Conservation (phyloP, 2,329 filamentous ascomycete species). For the Colletotrichum brevisporum region DNA sequence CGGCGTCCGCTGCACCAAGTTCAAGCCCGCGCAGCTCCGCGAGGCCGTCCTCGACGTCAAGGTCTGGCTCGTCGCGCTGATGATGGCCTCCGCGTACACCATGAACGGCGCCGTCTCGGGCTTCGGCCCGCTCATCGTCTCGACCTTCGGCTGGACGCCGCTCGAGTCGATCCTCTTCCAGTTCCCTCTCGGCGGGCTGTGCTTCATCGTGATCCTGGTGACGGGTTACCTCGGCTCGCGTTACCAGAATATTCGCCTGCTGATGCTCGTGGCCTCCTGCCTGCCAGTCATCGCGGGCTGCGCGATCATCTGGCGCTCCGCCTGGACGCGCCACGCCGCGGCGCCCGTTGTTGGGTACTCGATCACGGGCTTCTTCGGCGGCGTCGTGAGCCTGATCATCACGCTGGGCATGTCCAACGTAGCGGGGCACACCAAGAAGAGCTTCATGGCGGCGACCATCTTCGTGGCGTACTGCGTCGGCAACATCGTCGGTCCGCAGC, state of each 20-base stretch:
- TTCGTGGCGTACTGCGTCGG: constrained; percentile 83
- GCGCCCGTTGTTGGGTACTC: constrained; percentile 80
- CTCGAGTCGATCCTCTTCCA: constrained; percentile 79
- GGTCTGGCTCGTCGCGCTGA: constrained; percentile 74
- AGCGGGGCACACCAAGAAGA: constrained; percentile 83
- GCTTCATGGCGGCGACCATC: constrained; percentile 79
- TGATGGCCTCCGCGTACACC: constrained; percentile 80
- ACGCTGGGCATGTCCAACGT: constrained; percentile 75
- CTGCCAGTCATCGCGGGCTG: constrained; percentile 83
- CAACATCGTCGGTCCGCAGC: constrained; percentile 82
- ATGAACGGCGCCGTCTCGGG: constrained; percentile 80
- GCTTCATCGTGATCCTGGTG: constrained; percentile 74
- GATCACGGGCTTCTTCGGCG: constrained; percentile 80
- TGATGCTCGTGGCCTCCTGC: constrained; percentile 76
- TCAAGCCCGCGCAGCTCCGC: constrained; percentile 71
- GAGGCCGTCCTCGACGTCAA: constrained; percentile 73
- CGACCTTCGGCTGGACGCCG: constrained; percentile 76
- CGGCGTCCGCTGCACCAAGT: constrained; percentile 71
- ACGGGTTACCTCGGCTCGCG: constrained; percentile 75
- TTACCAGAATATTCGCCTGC: constrained; percentile 73
- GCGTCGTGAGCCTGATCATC: constrained; percentile 73
- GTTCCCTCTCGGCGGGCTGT: constrained; percentile 80
- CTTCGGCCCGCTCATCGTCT: constrained; percentile 80
- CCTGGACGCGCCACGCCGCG: constrained; percentile 74
- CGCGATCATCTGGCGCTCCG: constrained; percentile 79